Evolutionary conservation across 176 grass and related monocot species (phyloP), one percentile per base, ranked within the genome.

Genomic region (Aegilops longissima): DNA sequence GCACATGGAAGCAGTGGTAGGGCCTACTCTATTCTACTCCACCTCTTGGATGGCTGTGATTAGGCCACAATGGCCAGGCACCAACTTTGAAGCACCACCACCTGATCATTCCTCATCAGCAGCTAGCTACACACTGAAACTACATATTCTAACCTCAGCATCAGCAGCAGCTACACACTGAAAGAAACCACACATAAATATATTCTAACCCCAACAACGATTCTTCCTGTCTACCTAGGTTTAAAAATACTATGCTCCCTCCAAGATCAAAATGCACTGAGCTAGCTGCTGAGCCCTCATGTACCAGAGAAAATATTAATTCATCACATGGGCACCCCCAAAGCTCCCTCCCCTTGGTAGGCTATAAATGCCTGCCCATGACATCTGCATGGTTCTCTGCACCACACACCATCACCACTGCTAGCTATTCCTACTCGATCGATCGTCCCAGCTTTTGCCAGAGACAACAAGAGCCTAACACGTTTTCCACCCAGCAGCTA

Each of bases 341-440:
- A 90, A 83, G 87, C 64, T 86, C 80, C 72, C 58, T 86, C 80
- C 72, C 85, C 90, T 85, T 88, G 86, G 85, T 83, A 92, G 86
- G 86, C 88, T 97, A 97, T 94, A 97, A 94, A 94, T 94, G 92
- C 86, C 75, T 84, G 73, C 65, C 86, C 83, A 92, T 87, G 91
- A 87, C 83, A 97, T 80, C 83, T 91, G 88, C 92, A 94, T 97
- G 90, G 81, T 91, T 87, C 88, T 89, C 85, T 86, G 83, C 86
- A 78, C 76, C 77, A 82, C 73, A 87, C 72, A 88, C 51, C 82
- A 83, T 88, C 78, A 75, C 84, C 84, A 78, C 82, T 85, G 73
- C 87, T 90, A 62, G 49, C 81, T 93, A 66, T 71, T 85, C 87
- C 74, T 18, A 54, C 51, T 54, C 14, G 14, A 52, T 52, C 51